A percentile compares a stretch with the other conserved stretches of the same genome.
These are phyloP conservation scores for Silene latifolia DNA, from an alignment of 148 eudicot genomes.

Conservation along the genomic window DNA sequence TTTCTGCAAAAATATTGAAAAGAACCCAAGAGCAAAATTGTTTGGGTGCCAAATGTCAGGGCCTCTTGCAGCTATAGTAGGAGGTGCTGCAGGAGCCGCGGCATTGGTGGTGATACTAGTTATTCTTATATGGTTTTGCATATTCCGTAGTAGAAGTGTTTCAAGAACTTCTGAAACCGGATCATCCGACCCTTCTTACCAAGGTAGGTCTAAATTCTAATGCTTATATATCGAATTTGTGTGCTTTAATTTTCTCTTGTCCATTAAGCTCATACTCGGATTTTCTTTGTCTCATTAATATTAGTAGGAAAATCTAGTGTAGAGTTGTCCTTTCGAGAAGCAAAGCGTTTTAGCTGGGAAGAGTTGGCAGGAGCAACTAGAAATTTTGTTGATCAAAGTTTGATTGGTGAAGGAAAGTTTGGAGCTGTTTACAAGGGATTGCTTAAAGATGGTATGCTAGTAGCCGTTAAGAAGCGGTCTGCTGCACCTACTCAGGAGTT, in stretches of 20 bases:
- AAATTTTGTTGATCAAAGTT: constrained; percentile 61
- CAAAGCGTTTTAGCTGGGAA: constrained; percentile 65
- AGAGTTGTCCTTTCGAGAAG: constrained; percentile 70
- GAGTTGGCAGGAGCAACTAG: constrained; percentile 73
- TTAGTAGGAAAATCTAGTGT: constrained; percentile 58
- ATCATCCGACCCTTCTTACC: constrained; percentile 84
- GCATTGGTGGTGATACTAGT: constrained; percentile 56
- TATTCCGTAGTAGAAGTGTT: constrained; percentile 41
- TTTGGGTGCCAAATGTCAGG: constrained; percentile 64
- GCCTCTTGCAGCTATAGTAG: constrained; percentile 83
- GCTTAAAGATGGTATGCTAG: constrained; percentile 87
- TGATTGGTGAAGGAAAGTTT: constrained; percentile 94
- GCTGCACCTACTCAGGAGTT: constrained; percentile 73
- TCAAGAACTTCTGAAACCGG: constrained; percentile 88
- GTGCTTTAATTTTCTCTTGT: neutral
- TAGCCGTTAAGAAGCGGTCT: constrained; percentile 77
- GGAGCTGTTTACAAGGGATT: constrained; percentile 93
- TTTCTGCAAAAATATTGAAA: neutral
- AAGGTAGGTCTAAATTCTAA: constrained; percentile 39
- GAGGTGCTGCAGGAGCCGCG: constrained; percentile 99
- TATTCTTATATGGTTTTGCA: constrained; percentile 58
- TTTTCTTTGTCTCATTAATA: neutral
- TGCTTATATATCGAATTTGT: neutral
- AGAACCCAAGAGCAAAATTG: neutral
- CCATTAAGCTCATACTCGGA: constrained; percentile 7